phyloP scores from a whole-genome alignment of 2,329 filamentous ascomycete genomes.

The Tympanopsis confertula region DNA sequence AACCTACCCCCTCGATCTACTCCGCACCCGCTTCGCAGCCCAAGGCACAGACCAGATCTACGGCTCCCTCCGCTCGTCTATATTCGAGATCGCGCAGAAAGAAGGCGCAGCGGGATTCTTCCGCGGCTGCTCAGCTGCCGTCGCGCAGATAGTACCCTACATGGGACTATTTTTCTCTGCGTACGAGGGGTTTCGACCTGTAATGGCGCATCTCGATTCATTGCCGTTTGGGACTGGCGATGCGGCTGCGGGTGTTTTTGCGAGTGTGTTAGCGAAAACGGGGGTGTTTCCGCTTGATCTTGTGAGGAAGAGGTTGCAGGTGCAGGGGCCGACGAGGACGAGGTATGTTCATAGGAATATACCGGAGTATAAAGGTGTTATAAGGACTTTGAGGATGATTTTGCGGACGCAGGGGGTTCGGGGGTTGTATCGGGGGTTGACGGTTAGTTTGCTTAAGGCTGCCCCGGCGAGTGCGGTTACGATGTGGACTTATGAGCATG shows the following conservation, averaged over 20 bases:
- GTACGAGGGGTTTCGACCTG: slow-evolving; percentile 66
- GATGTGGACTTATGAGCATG: slow-evolving; percentile 86
- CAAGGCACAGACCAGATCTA: slow-evolving; percentile 80
- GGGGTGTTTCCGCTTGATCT: slow-evolving; percentile 86
- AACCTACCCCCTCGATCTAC: slow-evolving; percentile 86
- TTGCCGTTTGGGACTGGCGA: slow-evolving; percentile 69
- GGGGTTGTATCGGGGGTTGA: slow-evolving; percentile 78
- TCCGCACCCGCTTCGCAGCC: slow-evolving; percentile 92
- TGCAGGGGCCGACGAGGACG: slow-evolving; percentile 76
- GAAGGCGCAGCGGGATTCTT: slow-evolving; percentile 79
- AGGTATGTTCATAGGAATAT: slow-evolving; percentile 80
- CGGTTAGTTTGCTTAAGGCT: slow-evolving; percentile 82
- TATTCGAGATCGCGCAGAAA: slow-evolving; percentile 60
- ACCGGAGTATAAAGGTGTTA: slow-evolving; percentile 63
- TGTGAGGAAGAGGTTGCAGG: slow-evolving; percentile 83
- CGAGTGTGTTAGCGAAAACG: slow-evolving; percentile 75
- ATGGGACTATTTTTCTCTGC: slow-evolving; percentile 94
- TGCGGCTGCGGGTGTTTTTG: slow-evolving; percentile 69
- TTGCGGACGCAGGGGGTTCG: slow-evolving; percentile 61
- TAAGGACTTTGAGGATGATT: slow-evolving; percentile 57
- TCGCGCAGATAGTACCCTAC: slow-evolving; percentile 83
- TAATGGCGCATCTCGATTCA: slow-evolving; percentile 34
- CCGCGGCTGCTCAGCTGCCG: slow-evolving; percentile 68
- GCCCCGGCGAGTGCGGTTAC: slow-evolving; percentile 87
- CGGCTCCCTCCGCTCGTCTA: slow-evolving; percentile 51